Base-by-base conservation (phyloP, 345 rosid genomes). In the Diplotaxis tenuifolia region DNA sequence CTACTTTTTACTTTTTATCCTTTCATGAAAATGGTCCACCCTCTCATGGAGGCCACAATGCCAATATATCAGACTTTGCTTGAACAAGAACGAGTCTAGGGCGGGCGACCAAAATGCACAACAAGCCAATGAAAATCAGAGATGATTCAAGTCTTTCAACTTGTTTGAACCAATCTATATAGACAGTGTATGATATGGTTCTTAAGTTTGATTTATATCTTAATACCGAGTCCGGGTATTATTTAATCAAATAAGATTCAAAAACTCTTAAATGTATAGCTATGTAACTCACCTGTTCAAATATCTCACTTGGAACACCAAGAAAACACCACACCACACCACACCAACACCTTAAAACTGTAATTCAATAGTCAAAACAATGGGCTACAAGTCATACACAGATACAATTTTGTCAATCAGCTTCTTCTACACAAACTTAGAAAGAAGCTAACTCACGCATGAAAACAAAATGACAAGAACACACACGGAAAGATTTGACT, bases 51-150 rank as follows among this genome's bases (percentile, higher is more conserved):
- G 97, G 98, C 47, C 97, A 89, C 80, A 86, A 83, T 74, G 88
- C 89, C 2, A 87, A 86, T 81, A 86, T 93, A 65, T 84, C 92
- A 9, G 98, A 93, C 66, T 89, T 93, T 73, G 84, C 97, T 23
- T 86, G 94, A 89, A 91, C 86, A 82, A 82, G 28, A 84, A 81
- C 64, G 87, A 85, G 76, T 85, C 88, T 1, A 84, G 95, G 95
- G 85, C 87, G 11, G 58, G 62, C 54, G 29, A 16, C 36, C 73
- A 77, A 71, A 21, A 73, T 29, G 60, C 75, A 31, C 61, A 62
- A 62, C 53, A 23, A 47, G 11, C 61, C 61, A 70, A 47, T 55
- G 60, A 58, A 64, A 65, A 47, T 23, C 55, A 56, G 53, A 56
- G 32, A 57, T 70, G 71, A 56, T 76, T 64, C 9, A 29, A 56